Base-by-base conservation (phyloP, 1,139 yeast species). In the Saccharomyces hybrid region DNA sequence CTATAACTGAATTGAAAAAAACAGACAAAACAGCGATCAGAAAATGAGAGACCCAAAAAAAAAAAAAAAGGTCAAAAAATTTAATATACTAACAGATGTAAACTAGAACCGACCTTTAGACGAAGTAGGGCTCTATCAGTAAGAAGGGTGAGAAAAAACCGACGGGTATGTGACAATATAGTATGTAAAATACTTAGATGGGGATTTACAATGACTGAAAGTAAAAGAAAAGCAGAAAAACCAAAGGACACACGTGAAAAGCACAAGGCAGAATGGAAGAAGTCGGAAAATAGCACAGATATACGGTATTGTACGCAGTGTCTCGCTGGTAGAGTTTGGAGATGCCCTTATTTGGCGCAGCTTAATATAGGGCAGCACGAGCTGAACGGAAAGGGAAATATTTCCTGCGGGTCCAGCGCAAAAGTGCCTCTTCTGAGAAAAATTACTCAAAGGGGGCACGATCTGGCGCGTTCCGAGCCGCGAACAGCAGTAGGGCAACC, bases 391-490 rank as follows among this genome's bases (percentile, higher is more conserved):
- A 31, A 31, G 34, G 34, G 34, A 31, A 31, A 31, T 20, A 31
- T 20, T 31, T 11, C 34, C 34, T 31, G 34, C 47, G 47, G 47
- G 47, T 20, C 23, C 47, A 42, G 47, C 23, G 47, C 23, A 42
- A 20, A 23, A 20, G 47, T 23, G 47, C 23, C 16, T n/a, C 49
- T 13, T 23, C 27, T 23, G 27, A 31, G 23, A 25, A 26, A 26
- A 16, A 16, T 47, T 47, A 31, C 30, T n/a, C 14, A 9, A 13
- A 26, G 11, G 41, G 41, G 31, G 20, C n/a, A 13, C 11, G 31
- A 20, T 11, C 31, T 47, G 16, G 31, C 23, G n/a, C 30, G 31
- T 13, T 26, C 27, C 27, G 16, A 16, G 31, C 89, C 32, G 96
- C 34, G 34, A 11, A 4, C 34, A 5, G 14, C 34, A 4, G 34